Evolutionary conservation across 208 protist species (phyloP).

Genomic region (Leishmania lainsoni): DNA sequence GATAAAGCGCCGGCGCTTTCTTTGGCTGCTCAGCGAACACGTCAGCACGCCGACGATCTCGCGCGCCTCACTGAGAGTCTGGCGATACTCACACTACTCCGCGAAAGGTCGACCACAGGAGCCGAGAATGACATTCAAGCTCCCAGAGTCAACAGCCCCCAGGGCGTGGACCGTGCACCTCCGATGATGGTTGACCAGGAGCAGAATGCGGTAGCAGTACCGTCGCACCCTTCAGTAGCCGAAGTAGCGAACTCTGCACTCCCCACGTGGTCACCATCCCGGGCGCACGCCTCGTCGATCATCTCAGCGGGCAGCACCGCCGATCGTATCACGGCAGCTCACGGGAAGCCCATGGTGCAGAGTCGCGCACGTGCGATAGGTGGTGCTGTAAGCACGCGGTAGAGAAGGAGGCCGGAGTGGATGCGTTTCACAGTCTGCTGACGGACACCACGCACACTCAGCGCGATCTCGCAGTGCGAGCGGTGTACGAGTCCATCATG

Average conservation of each 20-base stretch:
- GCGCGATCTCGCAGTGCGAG: slow-evolving; percentile 40
- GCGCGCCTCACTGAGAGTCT: slow-evolving; percentile 17
- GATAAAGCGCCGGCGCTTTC: background rate
- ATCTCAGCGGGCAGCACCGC: slow-evolving; percentile 3
- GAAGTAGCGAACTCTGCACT: background rate
- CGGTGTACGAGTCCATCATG: slow-evolving; percentile 47
- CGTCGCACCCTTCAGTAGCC: background rate
- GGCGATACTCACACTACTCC: background rate
- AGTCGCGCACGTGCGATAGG: background rate
- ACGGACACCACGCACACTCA: slow-evolving; percentile 32
- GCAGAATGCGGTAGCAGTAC: background rate
- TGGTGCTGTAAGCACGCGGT: background rate
- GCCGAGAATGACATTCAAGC: background rate
- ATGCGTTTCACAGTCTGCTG: slow-evolving; percentile 28
- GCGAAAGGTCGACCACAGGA: background rate
- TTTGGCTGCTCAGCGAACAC: slow-evolving; percentile 10
- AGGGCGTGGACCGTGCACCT: background rate
- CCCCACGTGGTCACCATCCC: background rate
- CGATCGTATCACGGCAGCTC: background rate
- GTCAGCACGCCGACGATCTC: slow-evolving; percentile 16
- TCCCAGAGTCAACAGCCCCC: background rate
- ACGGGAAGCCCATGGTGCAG: background rate
- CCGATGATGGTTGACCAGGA: background rate
- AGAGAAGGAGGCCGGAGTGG: background rate
- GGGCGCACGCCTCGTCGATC: background rate